phyloP scores from a whole-genome alignment of 768 basidiomycete species.

The Lentinus brumalis region DNA sequence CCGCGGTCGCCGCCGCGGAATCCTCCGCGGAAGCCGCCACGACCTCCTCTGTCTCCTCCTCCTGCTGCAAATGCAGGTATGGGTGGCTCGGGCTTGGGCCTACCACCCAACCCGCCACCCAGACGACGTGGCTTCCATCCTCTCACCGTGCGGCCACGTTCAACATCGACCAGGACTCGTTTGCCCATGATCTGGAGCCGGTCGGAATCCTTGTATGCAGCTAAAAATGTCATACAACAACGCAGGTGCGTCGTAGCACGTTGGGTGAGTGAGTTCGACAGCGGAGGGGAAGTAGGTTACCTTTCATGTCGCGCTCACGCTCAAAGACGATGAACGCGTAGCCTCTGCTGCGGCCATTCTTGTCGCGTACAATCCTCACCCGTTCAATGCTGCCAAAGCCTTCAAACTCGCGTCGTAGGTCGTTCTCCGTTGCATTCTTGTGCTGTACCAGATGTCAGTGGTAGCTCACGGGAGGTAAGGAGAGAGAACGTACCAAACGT shows the following conservation, averaged over 20 bases:
- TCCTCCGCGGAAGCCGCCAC: slow-evolving; percentile 38
- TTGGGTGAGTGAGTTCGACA: slow-evolving; percentile 25
- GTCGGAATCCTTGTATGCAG: slow-evolving; percentile 98
- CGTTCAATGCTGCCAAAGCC: slow-evolving; percentile 93
- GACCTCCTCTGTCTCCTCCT: slow-evolving; percentile 36
- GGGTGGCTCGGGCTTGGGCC: slow-evolving; percentile 73
- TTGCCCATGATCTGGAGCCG: slow-evolving; percentile 96
- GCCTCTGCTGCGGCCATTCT: slow-evolving; percentile 83
- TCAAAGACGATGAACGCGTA: slow-evolving; percentile 99
- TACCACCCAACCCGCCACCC: slow-evolving; percentile 98
- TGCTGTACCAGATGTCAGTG: slow-evolving; percentile 53
- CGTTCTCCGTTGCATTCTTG: slow-evolving; percentile 88
- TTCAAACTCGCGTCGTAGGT: slow-evolving; percentile 94
- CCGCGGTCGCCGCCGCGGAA: slow-evolving; percentile 38
- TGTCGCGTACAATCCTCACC: slow-evolving; percentile 90
- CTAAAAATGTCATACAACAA: slow-evolving; percentile 39
- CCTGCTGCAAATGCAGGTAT: slow-evolving; percentile 36
- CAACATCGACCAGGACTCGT: slow-evolving; percentile 95
- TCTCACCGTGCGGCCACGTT: slow-evolving; percentile 95
- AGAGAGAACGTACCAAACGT: slow-evolving; percentile 61
- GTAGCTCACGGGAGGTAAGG: neutral
- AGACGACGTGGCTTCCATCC: slow-evolving; percentile 98
- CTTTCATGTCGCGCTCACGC: slow-evolving; percentile 99
- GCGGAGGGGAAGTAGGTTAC: slow-evolving; percentile 41
- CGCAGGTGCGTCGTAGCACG: slow-evolving; percentile 15